Percentiles rank a stretch among this genome's conserved stretches.
Evolutionary conservation across 2,329 filamentous ascomycete genomes (phyloP).

Genomic region (Tolypocladium tropicale): DNA sequence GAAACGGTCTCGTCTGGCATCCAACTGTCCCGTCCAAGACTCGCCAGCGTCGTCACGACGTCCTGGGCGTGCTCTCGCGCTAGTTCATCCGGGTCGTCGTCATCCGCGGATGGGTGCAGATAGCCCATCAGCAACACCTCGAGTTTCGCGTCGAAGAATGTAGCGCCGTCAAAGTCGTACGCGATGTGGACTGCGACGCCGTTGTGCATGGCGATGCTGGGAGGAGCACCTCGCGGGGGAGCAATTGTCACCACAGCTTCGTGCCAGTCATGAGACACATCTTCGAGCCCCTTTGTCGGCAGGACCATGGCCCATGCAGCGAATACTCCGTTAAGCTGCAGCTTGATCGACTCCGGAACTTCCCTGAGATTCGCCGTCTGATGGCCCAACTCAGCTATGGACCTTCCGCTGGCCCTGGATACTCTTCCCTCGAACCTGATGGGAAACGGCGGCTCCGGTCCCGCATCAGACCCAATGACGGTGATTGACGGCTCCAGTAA

Average conservation of each 20-base stretch:
- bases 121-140: constrained; percentile 51
- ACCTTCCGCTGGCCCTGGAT: constrained; percentile 30
- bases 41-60: constrained; percentile 31
- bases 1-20: constrained; percentile 25
- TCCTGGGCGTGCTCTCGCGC: constrained; percentile 26
- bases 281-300: constrained; percentile 18
- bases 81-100: constrained; percentile 9
- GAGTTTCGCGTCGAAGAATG: constrained; percentile 33
- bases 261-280: constrained; percentile 39
- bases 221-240: constrained; percentile 33
- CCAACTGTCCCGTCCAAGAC: constrained; percentile 37
- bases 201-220: constrained; percentile 37
- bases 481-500: constrained; percentile 20
- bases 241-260: constrained; percentile 48
- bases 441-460: constrained; percentile 43
- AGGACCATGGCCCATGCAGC: constrained; percentile 49
- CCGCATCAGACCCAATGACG: constrained; percentile 37
- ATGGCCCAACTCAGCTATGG: constrained; percentile 28
- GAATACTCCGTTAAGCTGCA: constrained; percentile 50
- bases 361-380: constrained; percentile 44
- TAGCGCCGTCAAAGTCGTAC: constrained; percentile 32
- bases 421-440: constrained; percentile 40
- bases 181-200: constrained; percentile 44
- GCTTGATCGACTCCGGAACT: constrained; percentile 40
- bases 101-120: constrained; percentile 27